These are phyloP conservation scores for Primulina tabacum DNA, from an alignment of 257 asterid species.

Conservation along the genomic window DNA sequence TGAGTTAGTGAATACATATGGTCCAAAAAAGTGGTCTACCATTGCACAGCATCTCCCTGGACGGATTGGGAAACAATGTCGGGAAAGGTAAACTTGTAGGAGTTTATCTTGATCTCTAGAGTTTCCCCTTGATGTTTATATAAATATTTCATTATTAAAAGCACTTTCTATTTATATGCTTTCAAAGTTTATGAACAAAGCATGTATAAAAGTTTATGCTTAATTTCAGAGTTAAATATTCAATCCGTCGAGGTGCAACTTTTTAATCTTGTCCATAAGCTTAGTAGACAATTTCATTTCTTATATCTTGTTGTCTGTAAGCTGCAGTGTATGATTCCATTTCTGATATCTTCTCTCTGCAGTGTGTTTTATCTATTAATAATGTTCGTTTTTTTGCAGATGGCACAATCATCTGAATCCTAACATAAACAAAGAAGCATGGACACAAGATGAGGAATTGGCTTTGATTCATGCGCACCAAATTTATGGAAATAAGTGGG, in stretches of 20 bases:
- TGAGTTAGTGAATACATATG: conserved; percentile 69
- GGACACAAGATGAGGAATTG: conserved; percentile 95
- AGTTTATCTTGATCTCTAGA: conserved; percentile 16
- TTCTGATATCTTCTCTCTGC: conserved; percentile 7
- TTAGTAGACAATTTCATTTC: background rate
- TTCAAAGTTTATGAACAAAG: background rate
- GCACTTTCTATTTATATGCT: background rate
- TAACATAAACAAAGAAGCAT: conserved; percentile 78
- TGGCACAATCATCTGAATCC: conserved; percentile 99
- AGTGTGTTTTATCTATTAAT: conserved; percentile 13
- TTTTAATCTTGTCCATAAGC: background rate
- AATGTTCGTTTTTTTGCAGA: conserved; percentile 40
- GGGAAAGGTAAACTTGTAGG: conserved; percentile 65
- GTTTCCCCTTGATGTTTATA: conserved; percentile 8
- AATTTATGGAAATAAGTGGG: conserved; percentile 96
- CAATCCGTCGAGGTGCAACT: background rate
- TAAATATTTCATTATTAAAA: background rate
- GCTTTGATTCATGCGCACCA: conserved; percentile 82
- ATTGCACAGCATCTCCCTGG: conserved; percentile 95
- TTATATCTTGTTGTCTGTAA: background rate
- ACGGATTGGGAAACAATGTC: conserved; percentile 97
- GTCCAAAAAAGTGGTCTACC: conserved; percentile 96
- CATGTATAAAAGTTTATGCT: background rate
- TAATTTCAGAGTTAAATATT: conserved; percentile 4
- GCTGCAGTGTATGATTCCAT: background rate